Evolutionary conservation across 2,329 filamentous ascomycete species (phyloP).

Genomic region (Aotearoamyces nothofagi): DNA sequence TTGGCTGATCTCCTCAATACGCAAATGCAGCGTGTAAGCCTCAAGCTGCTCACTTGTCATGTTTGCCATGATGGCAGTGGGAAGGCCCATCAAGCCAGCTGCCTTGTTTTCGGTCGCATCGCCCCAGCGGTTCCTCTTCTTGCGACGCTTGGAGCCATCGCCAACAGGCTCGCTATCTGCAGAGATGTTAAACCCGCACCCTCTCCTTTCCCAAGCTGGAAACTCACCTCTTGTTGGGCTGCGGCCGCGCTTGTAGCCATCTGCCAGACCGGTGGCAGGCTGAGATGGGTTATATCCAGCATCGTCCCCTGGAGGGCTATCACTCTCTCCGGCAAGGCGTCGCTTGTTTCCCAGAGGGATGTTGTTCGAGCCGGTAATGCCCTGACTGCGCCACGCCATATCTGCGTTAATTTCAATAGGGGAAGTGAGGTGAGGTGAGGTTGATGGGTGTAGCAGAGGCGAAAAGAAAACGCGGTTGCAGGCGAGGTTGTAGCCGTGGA

Average conservation of each 20-base stretch:
- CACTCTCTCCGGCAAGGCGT: constrained; percentile 54
- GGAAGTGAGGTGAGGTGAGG: no score
- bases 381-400: constrained; percentile 56
- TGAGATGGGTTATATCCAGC: constrained; percentile 14
- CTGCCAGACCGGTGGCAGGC: constrained; percentile 10
- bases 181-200: constrained; percentile 9
- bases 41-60: constrained; percentile 99
- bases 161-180: constrained; percentile 15
- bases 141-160: constrained; percentile 77
- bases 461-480: no score
- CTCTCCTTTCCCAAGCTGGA: no score
- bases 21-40: constrained; percentile 88
- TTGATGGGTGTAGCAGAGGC: no score
- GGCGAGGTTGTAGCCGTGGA: no score
- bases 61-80: constrained; percentile 88
- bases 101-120: constrained; percentile 97
- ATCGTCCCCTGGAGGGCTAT: constrained; percentile 18
- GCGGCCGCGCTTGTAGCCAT: constrained; percentile 66
- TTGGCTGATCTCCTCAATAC: constrained; percentile 98
- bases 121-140: constrained; percentile 98
- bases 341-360: constrained; percentile 79
- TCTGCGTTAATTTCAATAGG: no score
- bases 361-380: constrained; percentile 96
- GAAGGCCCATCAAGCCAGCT: constrained; percentile 90
- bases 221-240: constrained; percentile 68